Evolutionary conservation across 495 filamentous ascomycete genomes (phyloP), one percentile per base, ranked within the genome.

Genomic region (Aspergillus diversus): DNA sequence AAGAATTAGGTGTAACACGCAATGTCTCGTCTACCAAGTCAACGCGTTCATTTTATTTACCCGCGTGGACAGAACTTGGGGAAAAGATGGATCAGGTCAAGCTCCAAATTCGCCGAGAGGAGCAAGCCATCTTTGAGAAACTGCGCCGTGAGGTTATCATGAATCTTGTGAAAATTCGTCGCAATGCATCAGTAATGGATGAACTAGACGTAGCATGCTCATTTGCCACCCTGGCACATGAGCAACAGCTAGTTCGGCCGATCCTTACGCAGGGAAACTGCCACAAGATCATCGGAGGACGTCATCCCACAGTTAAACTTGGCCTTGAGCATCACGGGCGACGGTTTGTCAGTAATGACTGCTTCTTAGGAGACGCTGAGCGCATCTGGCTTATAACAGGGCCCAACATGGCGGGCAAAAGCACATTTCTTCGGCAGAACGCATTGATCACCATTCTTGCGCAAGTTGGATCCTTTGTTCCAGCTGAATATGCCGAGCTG

Each of bases 381-480:
- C 80, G 84, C 4, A 83, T 93, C 47, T 94, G 91, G 89, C 84
- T 99, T 32, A 90, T 99, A 64, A 97, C 94, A 1, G 95, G 95
- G 0, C 95, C 96, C n/a, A 99, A 99, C 78, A 99, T 99, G 95
- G 96, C 89, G 6, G 95, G 95, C 33, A 99, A 99, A 76, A 92
- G 88, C 71, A 99, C 95, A 0, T 99, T 96, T 70, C 80, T 99
- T 4, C 88, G 96, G 3, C 95, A 97, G 60, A 97, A 96, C 75
- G 95, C 95, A 1, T 80, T 99, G 59, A 96, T 97, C 67, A 90
- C 90, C 5, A 91, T 99, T 59, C 84, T 99, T 8, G 93, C 96
- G 0, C 95, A 99, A 73, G 87, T 91, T 0, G 95, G 95, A 1
- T 92, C 87, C 39, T 98, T 92, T 68, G 94, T 99, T 0, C 95